A percentile compares a stretch with the other conserved stretches of the same genome.
phyloP scores from a whole-genome alignment of 2,329 filamentous ascomycete species.

The Bipolaris victoriae region DNA sequence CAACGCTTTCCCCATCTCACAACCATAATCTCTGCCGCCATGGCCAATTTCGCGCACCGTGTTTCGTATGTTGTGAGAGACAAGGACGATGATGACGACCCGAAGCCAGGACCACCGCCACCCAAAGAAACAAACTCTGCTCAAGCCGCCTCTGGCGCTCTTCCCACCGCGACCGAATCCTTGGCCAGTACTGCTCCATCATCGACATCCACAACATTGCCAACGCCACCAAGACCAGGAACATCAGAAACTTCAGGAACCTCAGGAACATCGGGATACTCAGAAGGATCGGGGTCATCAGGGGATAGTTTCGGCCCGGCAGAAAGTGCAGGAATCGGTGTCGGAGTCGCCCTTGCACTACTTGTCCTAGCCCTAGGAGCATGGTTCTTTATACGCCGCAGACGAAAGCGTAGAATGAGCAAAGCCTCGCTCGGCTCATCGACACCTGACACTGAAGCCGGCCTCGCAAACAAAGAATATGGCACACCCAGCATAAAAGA shows the following conservation, averaged over 20 bases:
- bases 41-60: background rate
- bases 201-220: background rate
- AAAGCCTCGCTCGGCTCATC: constrained; percentile 3
- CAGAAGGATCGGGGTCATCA: background rate
- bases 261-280: background rate
- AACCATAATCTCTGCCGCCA: background rate
- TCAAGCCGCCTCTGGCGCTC: background rate
- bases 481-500: constrained; percentile 3
- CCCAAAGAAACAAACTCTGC: background rate
- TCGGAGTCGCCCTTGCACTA: constrained; percentile 21
- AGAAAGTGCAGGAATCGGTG: constrained; percentile 25
- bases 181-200: too few relatives aligned
- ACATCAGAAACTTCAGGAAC: background rate
- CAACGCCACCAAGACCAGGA: background rate
- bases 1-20: background rate
- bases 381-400: constrained; percentile 23
- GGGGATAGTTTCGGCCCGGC: constrained; percentile 13
- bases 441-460: constrained; percentile 21
- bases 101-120: constrained; percentile 4
- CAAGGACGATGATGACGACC: constrained; percentile 19
- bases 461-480: background rate
- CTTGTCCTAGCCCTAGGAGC: constrained; percentile 18
- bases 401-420: constrained; percentile 9
- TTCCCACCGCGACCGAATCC: background rate
- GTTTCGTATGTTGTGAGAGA: constrained; percentile 3